These are phyloP conservation scores for Hemerocallis citrina DNA, from an alignment of 106 monocot genomes.

Conservation along the genomic window DNA sequence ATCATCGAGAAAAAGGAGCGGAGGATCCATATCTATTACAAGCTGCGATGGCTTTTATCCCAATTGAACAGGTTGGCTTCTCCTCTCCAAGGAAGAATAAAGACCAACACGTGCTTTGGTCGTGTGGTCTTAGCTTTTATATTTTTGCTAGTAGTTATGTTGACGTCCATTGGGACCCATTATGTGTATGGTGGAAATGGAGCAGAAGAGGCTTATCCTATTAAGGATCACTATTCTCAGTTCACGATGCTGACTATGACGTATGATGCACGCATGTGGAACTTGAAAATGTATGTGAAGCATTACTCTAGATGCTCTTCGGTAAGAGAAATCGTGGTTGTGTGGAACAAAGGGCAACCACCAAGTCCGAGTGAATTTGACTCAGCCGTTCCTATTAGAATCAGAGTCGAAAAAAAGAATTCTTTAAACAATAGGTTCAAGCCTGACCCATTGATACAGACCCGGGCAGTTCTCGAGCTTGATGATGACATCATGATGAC, in stretches of 20 bases:
- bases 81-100: slow-evolving; percentile 43
- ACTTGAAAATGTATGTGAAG: slow-evolving; percentile 74
- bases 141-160: slow-evolving; percentile 25
- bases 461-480: slow-evolving; percentile 69
- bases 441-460: slow-evolving; percentile 51
- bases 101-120: slow-evolving; percentile 35
- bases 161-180: slow-evolving; percentile 53
- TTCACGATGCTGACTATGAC: slow-evolving; percentile 88
- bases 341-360: slow-evolving; percentile 68
- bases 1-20: not conserved
- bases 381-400: slow-evolving; percentile 63
- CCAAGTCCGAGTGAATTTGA: slow-evolving; percentile 35
- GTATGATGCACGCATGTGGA: slow-evolving; percentile 64
- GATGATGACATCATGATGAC: slow-evolving; percentile 89
- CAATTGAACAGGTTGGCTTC: slow-evolving; percentile 24
- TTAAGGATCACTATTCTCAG: slow-evolving; percentile 70
- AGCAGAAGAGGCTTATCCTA: slow-evolving; percentile 58
- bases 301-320: slow-evolving; percentile 88
- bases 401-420: slow-evolving; percentile 64
- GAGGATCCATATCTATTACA: slow-evolving; percentile 15
- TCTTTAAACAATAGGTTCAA: slow-evolving; percentile 86
- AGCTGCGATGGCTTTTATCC: slow-evolving; percentile 22
- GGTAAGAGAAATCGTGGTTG: slow-evolving; percentile 72
- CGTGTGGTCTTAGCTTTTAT: slow-evolving; percentile 16
- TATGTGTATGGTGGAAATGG: slow-evolving; percentile 64